Percentiles rank a stretch among this genome's conserved stretches.
Evolutionary conservation across 2,329 filamentous ascomycete genomes (phyloP).

Genomic region (Zymoseptoria ardabiliae): DNA sequence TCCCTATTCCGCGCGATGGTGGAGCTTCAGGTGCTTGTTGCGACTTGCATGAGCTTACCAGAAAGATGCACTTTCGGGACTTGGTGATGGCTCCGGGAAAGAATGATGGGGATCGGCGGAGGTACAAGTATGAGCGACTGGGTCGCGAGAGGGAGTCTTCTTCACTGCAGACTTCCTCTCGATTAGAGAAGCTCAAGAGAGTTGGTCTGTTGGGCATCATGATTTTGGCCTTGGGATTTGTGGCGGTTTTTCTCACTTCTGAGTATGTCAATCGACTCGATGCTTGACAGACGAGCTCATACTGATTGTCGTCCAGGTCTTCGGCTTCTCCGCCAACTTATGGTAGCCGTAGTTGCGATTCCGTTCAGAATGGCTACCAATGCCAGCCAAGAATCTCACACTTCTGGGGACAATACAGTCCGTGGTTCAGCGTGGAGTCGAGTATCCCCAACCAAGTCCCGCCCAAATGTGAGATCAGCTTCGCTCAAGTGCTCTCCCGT

Average conservation of each 20-base stretch:
- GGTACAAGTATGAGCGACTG: slow-evolving; percentile 5
- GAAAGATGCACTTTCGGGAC: not conserved
- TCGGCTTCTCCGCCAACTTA: not conserved
- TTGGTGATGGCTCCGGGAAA: not conserved
- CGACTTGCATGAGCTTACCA: not conserved
- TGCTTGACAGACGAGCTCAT: not conserved
- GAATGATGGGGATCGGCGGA: not conserved
- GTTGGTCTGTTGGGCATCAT: not conserved
- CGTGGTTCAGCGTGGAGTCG: slow-evolving; percentile 70
- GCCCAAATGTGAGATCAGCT: slow-evolving; percentile 63
- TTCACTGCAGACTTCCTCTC: not conserved
- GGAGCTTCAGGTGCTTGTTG: not conserved
- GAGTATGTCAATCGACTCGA: not conserved
- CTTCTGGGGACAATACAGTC: slow-evolving; percentile 78
- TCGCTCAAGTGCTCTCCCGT: slow-evolving; percentile 73
- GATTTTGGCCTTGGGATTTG: not conserved
- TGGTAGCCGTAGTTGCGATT: slow-evolving; percentile 17
- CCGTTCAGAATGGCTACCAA: slow-evolving; percentile 47
- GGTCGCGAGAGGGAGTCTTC: not conserved
- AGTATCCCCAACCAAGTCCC: slow-evolving; percentile 56
- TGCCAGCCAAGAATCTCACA: slow-evolving; percentile 57
- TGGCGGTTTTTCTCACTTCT: not conserved
- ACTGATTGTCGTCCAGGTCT: slow-evolving; percentile 1
- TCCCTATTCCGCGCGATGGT: not conserved
- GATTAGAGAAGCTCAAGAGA: not conserved